phyloP scores from a whole-genome alignment of 2,329 filamentous ascomycete genomes.

The Trichoderma harzianum region DNA sequence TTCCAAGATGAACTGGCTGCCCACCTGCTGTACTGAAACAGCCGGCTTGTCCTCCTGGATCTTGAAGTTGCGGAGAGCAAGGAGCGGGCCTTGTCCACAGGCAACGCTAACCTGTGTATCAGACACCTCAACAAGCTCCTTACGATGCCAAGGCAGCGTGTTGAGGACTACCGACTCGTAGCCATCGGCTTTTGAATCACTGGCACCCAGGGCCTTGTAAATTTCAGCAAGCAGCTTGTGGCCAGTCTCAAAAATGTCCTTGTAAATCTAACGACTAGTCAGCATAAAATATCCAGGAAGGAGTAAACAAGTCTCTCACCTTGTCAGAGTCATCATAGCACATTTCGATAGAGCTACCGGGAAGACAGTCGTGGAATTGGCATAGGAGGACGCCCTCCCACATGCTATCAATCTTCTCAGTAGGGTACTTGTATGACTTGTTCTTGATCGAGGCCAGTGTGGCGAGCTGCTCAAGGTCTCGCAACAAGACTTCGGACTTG shows the following conservation, averaged over 20 bases:
- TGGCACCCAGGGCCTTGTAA: conserved; percentile 63
- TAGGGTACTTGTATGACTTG: conserved; percentile 80
- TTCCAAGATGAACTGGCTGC: conserved; percentile 67
- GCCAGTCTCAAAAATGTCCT: conserved; percentile 74
- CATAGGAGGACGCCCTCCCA: conserved; percentile 91
- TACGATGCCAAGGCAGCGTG: conserved; percentile 81
- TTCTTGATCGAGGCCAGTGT: conserved; percentile 77
- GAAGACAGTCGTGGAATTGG: conserved; percentile 96
- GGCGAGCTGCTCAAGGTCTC: conserved; percentile 83
- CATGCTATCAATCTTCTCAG: conserved; percentile 89
- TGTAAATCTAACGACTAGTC: conserved; percentile 60
- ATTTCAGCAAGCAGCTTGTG: conserved; percentile 68
- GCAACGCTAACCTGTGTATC: conserved; percentile 52
- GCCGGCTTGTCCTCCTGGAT: conserved; percentile 41
- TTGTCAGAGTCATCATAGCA: conserved; percentile 94
- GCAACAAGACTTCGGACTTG: conserved; percentile 76
- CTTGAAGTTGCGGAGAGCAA: conserved; percentile 51
- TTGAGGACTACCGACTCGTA: conserved; percentile 66
- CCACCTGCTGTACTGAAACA: conserved; percentile 50
- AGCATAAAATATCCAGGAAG: neutral
- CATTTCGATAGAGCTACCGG: conserved; percentile 95
- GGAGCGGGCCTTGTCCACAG: conserved; percentile 52
- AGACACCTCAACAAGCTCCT: conserved; percentile 66
- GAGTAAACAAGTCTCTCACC: conserved; percentile 37
- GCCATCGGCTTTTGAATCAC: conserved; percentile 38